phyloP scores from a whole-genome alignment of 2,329 filamentous ascomycete species.

The Exserohilum turcica region DNA sequence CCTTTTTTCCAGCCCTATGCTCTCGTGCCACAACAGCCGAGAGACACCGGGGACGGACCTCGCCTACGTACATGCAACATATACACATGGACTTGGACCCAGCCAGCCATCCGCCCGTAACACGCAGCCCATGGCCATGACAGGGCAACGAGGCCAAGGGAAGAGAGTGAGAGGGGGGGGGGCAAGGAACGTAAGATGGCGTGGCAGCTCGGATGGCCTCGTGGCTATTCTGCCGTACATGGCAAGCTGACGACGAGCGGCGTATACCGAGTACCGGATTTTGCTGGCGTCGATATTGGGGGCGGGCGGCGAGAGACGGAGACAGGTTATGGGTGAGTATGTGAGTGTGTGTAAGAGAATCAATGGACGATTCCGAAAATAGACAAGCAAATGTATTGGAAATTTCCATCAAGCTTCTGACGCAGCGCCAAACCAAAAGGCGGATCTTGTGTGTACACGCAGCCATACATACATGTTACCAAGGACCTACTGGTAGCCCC shows the following conservation, averaged over 20 bases:
- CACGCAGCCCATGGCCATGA: constrained; percentile 8
- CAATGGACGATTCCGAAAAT: background rate
- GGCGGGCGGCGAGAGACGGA: no score
- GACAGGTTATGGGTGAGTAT: no score
- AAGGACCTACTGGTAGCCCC: background rate
- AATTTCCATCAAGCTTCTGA: background rate
- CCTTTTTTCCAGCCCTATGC: constrained; percentile 13
- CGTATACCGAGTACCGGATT: no score
- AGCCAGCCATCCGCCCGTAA: background rate
- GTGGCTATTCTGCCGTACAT: background rate
- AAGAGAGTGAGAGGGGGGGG: background rate
- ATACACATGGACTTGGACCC: background rate
- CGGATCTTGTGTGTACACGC: no score
- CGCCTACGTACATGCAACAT: constrained; percentile 16
- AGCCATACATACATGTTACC: no score
- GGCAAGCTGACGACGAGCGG: background rate
- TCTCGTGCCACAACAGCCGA: background rate
- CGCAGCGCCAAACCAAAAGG: background rate
- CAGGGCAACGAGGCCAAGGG: background rate
- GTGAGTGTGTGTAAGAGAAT: no score
- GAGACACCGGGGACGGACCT: constrained; percentile 4
- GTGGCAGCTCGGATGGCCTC: background rate
- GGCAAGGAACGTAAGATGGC: background rate
- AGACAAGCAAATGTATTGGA: constrained; percentile 3
- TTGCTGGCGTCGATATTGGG: no score